phyloP scores from a whole-genome alignment of 2,329 filamentous ascomycete species.

The Colletotrichum cuscutae region DNA sequence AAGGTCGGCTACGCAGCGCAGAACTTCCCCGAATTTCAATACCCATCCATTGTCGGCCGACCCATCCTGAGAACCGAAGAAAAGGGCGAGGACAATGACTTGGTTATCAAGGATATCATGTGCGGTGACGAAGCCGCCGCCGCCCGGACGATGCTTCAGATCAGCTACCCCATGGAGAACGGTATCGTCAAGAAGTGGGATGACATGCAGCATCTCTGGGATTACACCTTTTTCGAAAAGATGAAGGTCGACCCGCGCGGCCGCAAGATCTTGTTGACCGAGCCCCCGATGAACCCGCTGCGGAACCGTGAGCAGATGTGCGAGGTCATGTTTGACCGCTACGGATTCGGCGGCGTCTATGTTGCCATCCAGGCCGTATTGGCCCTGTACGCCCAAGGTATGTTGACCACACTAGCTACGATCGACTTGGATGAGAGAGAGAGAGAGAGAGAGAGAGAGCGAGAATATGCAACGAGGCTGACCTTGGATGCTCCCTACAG shows the following conservation, averaged over 20 bases:
- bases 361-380: slow-evolving; percentile 98
- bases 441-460: not conserved
- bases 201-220: slow-evolving; percentile 99
- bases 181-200: slow-evolving; percentile 99
- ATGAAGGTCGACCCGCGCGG: slow-evolving; percentile 90
- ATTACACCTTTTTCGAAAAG: slow-evolving; percentile 98
- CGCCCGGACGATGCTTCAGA: slow-evolving; percentile 96
- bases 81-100: slow-evolving; percentile 63
- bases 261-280: slow-evolving; percentile 96
- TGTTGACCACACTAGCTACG: slow-evolving; percentile 38
- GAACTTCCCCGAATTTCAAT: slow-evolving; percentile 99
- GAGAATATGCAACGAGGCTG: not conserved
- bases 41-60: slow-evolving; percentile 96
- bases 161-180: slow-evolving; percentile 99
- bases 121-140: slow-evolving; percentile 98
- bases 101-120: slow-evolving; percentile 97
- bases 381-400: slow-evolving; percentile 95
- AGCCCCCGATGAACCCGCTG: slow-evolving; percentile 97
- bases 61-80: slow-evolving; percentile 98
- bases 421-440: not conserved
- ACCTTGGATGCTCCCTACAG: slow-evolving; percentile 50
- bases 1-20: slow-evolving; percentile 99
- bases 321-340: slow-evolving; percentile 99
- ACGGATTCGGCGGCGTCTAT: slow-evolving; percentile 95
- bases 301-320: slow-evolving; percentile 98